Evolutionary conservation across 2,329 filamentous ascomycete species (phyloP).

Genomic region (Epicoccum sorghinum): DNA sequence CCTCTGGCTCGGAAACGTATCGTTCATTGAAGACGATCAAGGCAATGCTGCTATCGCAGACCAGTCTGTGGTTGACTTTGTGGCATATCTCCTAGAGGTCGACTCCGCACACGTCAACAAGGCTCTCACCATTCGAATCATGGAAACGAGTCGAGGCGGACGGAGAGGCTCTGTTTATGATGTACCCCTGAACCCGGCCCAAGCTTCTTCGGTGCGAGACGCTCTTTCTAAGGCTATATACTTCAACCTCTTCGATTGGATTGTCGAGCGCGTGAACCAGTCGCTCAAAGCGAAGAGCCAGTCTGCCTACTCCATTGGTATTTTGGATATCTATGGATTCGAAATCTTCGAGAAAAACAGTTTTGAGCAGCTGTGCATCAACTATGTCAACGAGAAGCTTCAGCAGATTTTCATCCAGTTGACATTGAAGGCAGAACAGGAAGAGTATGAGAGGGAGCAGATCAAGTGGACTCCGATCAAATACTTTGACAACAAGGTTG

Average conservation of each 20-base stretch:
- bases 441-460: constrained; percentile 93
- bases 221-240: constrained; percentile 96
- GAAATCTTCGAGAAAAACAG: constrained; percentile 99
- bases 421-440: constrained; percentile 94
- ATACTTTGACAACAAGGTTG: constrained; percentile 99
- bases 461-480: constrained; percentile 99
- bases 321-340: constrained; percentile 98
- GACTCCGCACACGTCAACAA: constrained; percentile 80
- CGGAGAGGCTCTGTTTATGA: constrained; percentile 71
- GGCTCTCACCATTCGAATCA: constrained; percentile 85
- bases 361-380: constrained; percentile 99
- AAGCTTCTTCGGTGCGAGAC: constrained; percentile 86
- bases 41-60: constrained; percentile 88
- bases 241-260: constrained; percentile 98
- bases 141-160: constrained; percentile 72
- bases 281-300: constrained; percentile 80
- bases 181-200: constrained; percentile 82
- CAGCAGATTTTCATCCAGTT: constrained; percentile 99
- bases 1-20: constrained; percentile 93
- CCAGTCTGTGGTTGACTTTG: constrained; percentile 89
- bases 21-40: constrained; percentile 86
- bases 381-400: constrained; percentile 99
- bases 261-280: constrained; percentile 87
- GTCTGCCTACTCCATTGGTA: constrained; percentile 86
- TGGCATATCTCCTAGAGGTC: constrained; percentile 91